phyloP scores from a whole-genome alignment of 768 basidiomycete genomes.

The Phylloporus rhodoxanthus region DNA sequence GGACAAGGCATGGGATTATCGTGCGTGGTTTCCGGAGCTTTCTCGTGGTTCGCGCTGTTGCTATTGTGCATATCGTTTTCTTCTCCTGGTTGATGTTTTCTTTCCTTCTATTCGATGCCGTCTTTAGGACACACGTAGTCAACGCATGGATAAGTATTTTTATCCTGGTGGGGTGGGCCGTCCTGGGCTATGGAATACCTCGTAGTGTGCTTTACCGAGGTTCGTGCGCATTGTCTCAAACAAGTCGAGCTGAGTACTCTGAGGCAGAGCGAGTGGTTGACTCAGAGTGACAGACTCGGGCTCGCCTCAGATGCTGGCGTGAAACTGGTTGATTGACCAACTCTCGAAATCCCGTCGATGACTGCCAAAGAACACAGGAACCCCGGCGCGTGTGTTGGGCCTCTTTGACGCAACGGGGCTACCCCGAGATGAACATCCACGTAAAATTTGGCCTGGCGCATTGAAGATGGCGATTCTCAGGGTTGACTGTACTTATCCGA shows the following conservation, averaged over 20 bases:
- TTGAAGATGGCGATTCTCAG: no score
- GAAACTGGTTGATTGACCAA: background rate
- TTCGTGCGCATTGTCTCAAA: background rate
- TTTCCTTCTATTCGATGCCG: background rate
- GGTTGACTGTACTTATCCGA: background rate
- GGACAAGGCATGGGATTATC: background rate
- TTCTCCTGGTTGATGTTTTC: background rate
- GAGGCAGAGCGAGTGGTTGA: background rate
- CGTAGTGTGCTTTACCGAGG: background rate
- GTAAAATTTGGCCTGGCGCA: background rate
- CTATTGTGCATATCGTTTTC: background rate
- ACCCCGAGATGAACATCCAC: background rate
- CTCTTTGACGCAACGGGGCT: background rate
- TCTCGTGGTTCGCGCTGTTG: background rate
- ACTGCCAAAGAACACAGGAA: no score
- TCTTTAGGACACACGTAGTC: constrained; percentile 2
- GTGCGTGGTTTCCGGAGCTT: background rate
- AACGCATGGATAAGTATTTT: background rate
- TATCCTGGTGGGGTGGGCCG: background rate
- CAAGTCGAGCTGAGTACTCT: background rate
- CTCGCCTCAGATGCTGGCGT: background rate
- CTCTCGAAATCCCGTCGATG: no score
- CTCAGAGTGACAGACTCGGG: background rate
- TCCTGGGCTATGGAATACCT: background rate
- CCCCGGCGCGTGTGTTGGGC: no score